Percentiles rank a stretch among this genome's conserved stretches.
Evolutionary conservation across 2,329 filamentous ascomycete genomes (phyloP).

Genomic region (Microdochium paspali): DNA sequence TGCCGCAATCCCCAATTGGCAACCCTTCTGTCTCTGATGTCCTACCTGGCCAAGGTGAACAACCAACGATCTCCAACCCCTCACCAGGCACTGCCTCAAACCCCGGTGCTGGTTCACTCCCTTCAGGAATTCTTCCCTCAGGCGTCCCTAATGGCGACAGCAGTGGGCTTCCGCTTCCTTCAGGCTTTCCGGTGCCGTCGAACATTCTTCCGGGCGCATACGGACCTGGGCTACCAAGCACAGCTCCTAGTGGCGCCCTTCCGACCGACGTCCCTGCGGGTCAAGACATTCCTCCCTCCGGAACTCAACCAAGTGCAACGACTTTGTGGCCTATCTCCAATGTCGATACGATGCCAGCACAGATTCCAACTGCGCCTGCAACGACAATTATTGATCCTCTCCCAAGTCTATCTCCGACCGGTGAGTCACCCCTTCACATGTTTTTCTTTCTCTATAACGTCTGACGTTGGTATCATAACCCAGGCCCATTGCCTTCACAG

Average conservation of each 20-base stretch:
- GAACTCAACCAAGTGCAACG: conserved; percentile 4
- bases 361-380: background rate
- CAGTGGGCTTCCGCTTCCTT: background rate
- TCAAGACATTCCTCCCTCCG: conserved; percentile 3
- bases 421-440: background rate
- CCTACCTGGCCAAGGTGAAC: background rate
- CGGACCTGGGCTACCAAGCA: conserved; percentile 5
- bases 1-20: background rate
- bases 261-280: conserved; percentile 3
- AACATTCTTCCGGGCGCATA: background rate
- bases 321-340: conserved; percentile 4
- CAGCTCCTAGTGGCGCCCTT: conserved; percentile 7
- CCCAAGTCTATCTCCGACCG: background rate
- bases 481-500: background rate
- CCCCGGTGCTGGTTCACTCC: background rate
- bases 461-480: background rate
- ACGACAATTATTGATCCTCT: background rate
- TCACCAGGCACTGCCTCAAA: background rate
- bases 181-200: background rate
- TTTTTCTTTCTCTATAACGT: background rate
- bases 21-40: background rate
- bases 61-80: background rate
- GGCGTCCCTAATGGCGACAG: background rate
- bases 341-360: conserved; percentile 4
- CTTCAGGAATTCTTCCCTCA: background rate